Conservation (phyloP, 2,329 filamentous ascomycete species). For the Mariannaea sp. region DNA sequence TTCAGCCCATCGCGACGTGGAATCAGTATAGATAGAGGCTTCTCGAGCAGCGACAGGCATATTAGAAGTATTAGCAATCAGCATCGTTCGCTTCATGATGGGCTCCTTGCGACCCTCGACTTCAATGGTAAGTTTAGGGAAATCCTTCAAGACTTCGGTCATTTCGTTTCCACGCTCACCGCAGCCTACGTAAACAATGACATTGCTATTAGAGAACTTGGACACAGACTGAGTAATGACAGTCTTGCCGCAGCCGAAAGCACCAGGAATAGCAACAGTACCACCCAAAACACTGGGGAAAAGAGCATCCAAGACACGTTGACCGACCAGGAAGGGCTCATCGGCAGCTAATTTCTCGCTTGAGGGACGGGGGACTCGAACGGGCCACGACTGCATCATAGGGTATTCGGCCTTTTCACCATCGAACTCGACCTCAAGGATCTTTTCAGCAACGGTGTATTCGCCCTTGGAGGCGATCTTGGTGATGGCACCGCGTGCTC, state of each 20-base stretch:
- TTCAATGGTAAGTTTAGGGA: slow-evolving; percentile 95
- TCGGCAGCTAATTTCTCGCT: slow-evolving; percentile 91
- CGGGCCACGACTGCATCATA: slow-evolving; percentile 99
- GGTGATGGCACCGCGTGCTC: slow-evolving; percentile 89
- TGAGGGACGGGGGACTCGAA: slow-evolving; percentile 90
- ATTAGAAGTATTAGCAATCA: slow-evolving; percentile 99
- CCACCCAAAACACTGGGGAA: slow-evolving; percentile 97
- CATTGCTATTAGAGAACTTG: slow-evolving; percentile 99
- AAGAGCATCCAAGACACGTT: slow-evolving; percentile 93
- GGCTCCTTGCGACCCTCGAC: slow-evolving; percentile 94
- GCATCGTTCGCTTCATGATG: slow-evolving; percentile 99
- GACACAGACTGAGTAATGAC: slow-evolving; percentile 98
- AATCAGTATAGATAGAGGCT: slow-evolving; percentile 99
- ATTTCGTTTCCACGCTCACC: slow-evolving; percentile 98
- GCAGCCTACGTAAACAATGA: slow-evolving; percentile 93
- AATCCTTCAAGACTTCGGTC: slow-evolving; percentile 99
- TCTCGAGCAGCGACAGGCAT: slow-evolving; percentile 99
- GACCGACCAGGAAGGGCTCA: slow-evolving; percentile 92
- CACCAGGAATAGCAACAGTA: slow-evolving; percentile 96
- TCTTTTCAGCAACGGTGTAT: slow-evolving; percentile 92
- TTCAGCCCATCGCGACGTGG: slow-evolving; percentile 96
- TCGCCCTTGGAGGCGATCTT: slow-evolving; percentile 86
- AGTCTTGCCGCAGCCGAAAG: slow-evolving; percentile 98
- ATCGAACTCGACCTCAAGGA: slow-evolving; percentile 95
- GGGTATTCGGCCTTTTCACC: slow-evolving; percentile 91